Conservation (phyloP, 2,329 filamentous ascomycete genomes). For the Trichophyton equinum region DNA sequence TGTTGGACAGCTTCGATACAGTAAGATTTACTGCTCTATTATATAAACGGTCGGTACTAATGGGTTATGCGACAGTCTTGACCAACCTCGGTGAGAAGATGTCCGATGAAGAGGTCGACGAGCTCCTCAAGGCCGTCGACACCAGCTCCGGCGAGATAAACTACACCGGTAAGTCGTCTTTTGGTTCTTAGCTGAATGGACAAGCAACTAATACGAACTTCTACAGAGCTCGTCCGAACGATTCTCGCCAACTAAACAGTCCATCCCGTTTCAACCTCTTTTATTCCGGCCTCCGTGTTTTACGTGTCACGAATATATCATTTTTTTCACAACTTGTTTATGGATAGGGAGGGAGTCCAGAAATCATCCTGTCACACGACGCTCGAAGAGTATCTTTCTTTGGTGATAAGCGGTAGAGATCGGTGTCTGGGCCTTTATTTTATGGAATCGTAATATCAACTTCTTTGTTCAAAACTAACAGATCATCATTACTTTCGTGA, state of each 20-base stretch:
- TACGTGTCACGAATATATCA: conserved; percentile 4
- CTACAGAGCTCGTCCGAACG: conserved; percentile 67
- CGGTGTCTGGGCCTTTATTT: background rate
- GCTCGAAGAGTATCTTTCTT: conserved; percentile 1
- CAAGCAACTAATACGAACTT: conserved; percentile 10
- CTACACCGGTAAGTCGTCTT: conserved; percentile 61
- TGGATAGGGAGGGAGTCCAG: conserved; percentile 3
- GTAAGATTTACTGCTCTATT: conserved; percentile 22
- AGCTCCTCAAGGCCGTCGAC: conserved; percentile 95
- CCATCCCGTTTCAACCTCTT: conserved; percentile 1
- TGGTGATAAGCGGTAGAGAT: background rate
- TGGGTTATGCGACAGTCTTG: conserved; percentile 45
- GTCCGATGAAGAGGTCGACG: conserved; percentile 96
- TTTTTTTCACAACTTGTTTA: conserved; percentile 1
- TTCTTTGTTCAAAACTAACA: background rate
- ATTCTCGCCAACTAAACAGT: conserved; percentile 64
- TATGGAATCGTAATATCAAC: background rate
- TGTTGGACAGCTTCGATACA: conserved; percentile 92
- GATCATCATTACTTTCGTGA: background rate
- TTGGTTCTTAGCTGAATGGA: background rate
- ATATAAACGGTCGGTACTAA: background rate
- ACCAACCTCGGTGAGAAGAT: conserved; percentile 99
- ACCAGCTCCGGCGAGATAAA: conserved; percentile 94
- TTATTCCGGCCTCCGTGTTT: background rate
- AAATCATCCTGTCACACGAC: background rate